Base-by-base conservation (phyloP, 2,329 filamentous ascomycete species). In the Neonectria sp. region DNA sequence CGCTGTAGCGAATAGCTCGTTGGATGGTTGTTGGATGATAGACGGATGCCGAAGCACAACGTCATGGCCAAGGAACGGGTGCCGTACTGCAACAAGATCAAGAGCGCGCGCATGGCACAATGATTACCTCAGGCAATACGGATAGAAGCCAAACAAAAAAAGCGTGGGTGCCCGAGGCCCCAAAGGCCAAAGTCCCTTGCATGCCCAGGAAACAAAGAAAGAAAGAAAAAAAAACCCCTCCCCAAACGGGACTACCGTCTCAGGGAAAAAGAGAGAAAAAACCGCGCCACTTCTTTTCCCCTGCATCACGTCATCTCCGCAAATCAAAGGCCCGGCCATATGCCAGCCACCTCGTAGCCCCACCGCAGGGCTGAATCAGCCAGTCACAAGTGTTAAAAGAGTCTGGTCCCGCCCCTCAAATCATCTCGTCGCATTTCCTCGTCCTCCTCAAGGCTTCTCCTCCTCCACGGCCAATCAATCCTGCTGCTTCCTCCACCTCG, bases 401-500 rank as follows among this genome's bases (percentile, higher is more conserved):
- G 75, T 77, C 78, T 78, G 78, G 79, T 80, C 79, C 80, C 78
- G 78, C 77, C 83, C 82, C 82, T 86, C 85, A 86, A 86, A 86
- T 86, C 85, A 86, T 78, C 80, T 84, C 80, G 79, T 82, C 79
- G 79, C 79, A 84, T 83, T 81, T 79, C 73, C 74, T 83, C 82
- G 80, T 81, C 80, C 78, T 80, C 77, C 78, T 75, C 73, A 64
- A 72, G 69, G 71, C 73, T 75, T 82, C 79, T 78, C 77, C 79
- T 81, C 72, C 60, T 79, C 76, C 80, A 84, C 81, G 82, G 82
- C 84, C 85, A 86, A 86, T 86, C 85, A 75, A 76, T 75, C 75
- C 75, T 78, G 71, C 75, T 76, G 73, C 71, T 76, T 79, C 78
- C 72, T 80, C 83, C 82, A 83, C 81, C 81, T 75, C 74, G 68